Conservation (phyloP, 2,329 filamentous ascomycete genomes). For the Elsinoe arachidis region DNA sequence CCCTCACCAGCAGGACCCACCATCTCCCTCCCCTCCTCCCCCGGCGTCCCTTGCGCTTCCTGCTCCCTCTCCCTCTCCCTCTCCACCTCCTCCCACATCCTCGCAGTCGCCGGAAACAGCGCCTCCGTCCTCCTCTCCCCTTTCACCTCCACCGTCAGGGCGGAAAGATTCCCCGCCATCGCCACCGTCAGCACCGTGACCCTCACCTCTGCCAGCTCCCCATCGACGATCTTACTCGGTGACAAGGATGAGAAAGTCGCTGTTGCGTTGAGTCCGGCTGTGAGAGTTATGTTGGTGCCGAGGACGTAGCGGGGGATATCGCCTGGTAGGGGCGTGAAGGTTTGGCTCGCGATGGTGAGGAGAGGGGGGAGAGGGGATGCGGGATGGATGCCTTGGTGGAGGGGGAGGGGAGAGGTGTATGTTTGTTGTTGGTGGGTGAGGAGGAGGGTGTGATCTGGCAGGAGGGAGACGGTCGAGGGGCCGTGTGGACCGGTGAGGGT, state of each 20-base stretch:
- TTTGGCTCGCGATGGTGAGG: constrained; percentile 25
- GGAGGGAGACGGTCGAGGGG: constrained; percentile 26
- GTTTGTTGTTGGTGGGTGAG: constrained; percentile 32
- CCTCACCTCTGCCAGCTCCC: background rate
- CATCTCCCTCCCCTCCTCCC: background rate
- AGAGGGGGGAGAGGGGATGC: constrained; percentile 23
- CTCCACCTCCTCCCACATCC: background rate
- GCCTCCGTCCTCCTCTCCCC: background rate
- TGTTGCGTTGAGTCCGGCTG: constrained; percentile 26
- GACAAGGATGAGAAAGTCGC: constrained; percentile 18
- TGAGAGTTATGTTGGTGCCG: constrained; percentile 29
- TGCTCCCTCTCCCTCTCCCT: background rate
- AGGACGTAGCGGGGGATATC: constrained; percentile 30
- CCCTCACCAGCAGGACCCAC: background rate
- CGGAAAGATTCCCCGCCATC: background rate
- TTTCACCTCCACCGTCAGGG: background rate
- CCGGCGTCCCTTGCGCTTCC: background rate
- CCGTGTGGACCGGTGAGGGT: constrained; percentile 20
- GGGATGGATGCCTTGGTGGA: constrained; percentile 19
- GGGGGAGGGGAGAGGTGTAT: constrained; percentile 22
- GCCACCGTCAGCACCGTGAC: background rate
- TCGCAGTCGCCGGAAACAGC: background rate
- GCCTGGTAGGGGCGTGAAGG: constrained; percentile 24
- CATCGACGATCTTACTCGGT: background rate
- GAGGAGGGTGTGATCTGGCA: constrained; percentile 12